phyloP scores from a whole-genome alignment of 306 rosid genomes.

The Hippophae tibetana region DNA sequence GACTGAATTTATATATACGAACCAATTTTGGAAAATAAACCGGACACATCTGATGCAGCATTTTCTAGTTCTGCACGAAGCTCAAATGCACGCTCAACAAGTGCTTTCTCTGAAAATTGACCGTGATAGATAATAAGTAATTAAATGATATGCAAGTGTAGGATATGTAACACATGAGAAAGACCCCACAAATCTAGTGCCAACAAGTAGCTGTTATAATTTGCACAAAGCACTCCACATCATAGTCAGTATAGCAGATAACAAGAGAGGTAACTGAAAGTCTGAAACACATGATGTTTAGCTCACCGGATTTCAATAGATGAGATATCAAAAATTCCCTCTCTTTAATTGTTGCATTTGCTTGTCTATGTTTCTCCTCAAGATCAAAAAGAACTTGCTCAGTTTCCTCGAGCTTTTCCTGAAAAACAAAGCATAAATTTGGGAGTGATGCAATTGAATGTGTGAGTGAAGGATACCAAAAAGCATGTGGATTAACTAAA shows the following conservation, averaged over 20 bases:
- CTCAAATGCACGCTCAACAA: slow-evolving; percentile 69
- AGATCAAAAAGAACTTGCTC: slow-evolving; percentile 56
- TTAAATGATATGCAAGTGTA: background rate
- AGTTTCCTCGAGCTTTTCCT: slow-evolving; percentile 54
- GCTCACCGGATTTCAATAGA: slow-evolving; percentile 53
- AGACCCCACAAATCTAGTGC: background rate
- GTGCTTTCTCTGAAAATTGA: slow-evolving; percentile 48
- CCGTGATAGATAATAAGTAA: slow-evolving; percentile 12
- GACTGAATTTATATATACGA: background rate
- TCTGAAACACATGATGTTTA: no score
- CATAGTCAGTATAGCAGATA: no score
- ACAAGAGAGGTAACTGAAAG: no score
- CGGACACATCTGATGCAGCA: slow-evolving; percentile 62
- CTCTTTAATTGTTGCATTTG: slow-evolving; percentile 53
- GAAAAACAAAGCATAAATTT: background rate
- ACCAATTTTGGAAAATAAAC: slow-evolving; percentile 62
- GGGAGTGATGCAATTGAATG: background rate
- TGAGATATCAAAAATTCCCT: slow-evolving; percentile 67
- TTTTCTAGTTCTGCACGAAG: slow-evolving; percentile 55
- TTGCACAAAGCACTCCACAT: no score
- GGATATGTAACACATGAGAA: background rate
- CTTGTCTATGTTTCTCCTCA: slow-evolving; percentile 47
- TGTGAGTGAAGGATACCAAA: no score
- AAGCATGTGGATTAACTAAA: background rate
- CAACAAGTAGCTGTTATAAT: slow-evolving; percentile 12